These are phyloP conservation scores for Fusarium sp. DNA, from an alignment of 2,329 filamentous ascomycete genomes.

Conservation along the genomic window DNA sequence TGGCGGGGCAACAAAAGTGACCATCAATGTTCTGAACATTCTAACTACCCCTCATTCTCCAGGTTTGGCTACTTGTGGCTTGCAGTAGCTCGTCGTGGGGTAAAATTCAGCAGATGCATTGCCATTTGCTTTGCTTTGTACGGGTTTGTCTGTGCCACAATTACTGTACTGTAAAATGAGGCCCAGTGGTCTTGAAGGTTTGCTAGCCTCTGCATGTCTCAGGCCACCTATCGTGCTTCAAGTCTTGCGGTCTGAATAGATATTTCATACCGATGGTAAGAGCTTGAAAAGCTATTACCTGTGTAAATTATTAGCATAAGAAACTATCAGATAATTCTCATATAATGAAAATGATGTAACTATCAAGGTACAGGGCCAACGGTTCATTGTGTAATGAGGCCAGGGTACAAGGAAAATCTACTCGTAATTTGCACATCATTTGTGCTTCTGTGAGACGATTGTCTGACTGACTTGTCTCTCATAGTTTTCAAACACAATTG, in stretches of 20 bases:
- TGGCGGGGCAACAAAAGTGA: slow-evolving; percentile 22
- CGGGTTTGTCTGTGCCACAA: slow-evolving; percentile 1
- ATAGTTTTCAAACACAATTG: neutral
- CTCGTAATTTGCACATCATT: neutral
- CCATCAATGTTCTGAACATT: slow-evolving; percentile 15
- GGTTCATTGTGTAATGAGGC: neutral
- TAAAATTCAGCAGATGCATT: slow-evolving; percentile 13
- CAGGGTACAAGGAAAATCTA: neutral
- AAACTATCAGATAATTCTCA: neutral
- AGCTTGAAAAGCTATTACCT: too few relatives aligned
- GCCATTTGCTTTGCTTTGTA: neutral
- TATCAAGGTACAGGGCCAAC: slow-evolving; percentile 8
- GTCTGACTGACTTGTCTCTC: neutral
- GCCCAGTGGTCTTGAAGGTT: neutral
- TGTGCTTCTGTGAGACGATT: neutral
- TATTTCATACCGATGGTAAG: neutral
- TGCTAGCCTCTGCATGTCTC: slow-evolving; percentile 1
- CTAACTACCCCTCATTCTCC: slow-evolving; percentile 43
- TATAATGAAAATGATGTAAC: neutral
- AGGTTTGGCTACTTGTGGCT: slow-evolving; percentile 27
- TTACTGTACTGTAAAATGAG: slow-evolving; percentile 1
- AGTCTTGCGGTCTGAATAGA: neutral
- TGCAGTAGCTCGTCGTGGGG: slow-evolving; percentile 21
- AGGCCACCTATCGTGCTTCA: neutral
- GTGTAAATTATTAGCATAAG: neutral